These are phyloP conservation scores for Coemansia sp. DNA, from an alignment of 192 early-diverging fungal genomes.

Conservation along the genomic window DNA sequence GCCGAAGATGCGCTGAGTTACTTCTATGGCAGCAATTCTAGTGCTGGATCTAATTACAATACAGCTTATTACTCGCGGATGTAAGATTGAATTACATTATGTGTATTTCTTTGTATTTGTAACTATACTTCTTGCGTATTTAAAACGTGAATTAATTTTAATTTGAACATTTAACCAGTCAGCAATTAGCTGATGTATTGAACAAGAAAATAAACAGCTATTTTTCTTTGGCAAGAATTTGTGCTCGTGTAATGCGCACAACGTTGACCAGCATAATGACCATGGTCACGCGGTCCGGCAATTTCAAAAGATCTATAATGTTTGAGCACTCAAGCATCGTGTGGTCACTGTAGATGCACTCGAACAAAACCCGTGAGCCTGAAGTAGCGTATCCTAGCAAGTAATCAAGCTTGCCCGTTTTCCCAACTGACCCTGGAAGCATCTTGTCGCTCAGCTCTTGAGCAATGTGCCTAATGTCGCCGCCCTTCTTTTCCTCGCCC, in stretches of 20 bases:
- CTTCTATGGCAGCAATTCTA: conserved; percentile 4
- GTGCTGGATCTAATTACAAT: background rate
- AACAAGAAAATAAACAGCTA: background rate
- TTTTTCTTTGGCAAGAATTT: background rate
- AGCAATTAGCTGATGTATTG: background rate
- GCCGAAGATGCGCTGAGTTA: conserved; percentile 3
- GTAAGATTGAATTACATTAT: background rate
- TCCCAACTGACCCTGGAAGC: conserved; percentile 30
- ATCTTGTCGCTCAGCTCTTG: conserved; percentile 39
- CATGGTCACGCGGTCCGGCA: conserved; percentile 35
- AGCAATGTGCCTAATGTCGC: conserved; percentile 35
- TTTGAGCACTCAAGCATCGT: conserved; percentile 45
- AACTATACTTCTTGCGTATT: background rate
- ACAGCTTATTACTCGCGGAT: background rate
- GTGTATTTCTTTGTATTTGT: conserved; percentile 1
- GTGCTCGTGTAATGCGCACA: conserved; percentile 23
- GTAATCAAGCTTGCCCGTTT: conserved; percentile 31
- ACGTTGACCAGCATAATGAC: conserved; percentile 39
- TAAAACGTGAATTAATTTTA: background rate
- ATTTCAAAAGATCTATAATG: conserved; percentile 28
- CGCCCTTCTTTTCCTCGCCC: conserved; percentile 48
- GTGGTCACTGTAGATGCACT: conserved; percentile 39
- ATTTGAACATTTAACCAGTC: too few relatives aligned
- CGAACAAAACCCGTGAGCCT: conserved; percentile 39
- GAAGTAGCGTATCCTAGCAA: conserved; percentile 47